Conservation (phyloP, 179 eudicot species). For the Beta macrorhiza region DNA sequence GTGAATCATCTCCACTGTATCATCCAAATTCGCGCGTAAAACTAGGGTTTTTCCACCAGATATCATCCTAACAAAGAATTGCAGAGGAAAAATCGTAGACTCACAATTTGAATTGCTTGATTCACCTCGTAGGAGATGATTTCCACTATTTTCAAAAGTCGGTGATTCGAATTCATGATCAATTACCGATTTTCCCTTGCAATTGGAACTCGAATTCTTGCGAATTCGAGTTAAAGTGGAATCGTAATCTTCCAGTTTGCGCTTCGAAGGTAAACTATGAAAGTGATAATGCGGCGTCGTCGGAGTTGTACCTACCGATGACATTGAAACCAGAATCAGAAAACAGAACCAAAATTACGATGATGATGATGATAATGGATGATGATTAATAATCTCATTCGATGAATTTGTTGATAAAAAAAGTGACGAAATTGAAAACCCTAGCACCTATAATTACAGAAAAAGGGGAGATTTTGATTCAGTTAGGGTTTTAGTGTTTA, state of each 20-base stretch:
- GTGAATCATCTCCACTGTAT: conserved; percentile 51
- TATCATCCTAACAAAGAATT: conserved; percentile 63
- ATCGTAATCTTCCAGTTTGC: conserved; percentile 52
- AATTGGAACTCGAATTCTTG: conserved; percentile 22
- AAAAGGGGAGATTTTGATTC: neutral
- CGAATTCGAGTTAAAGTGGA: conserved; percentile 20
- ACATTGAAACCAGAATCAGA: conserved; percentile 17
- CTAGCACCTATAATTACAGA: neutral
- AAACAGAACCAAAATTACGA: neutral
- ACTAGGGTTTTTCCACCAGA: conserved; percentile 48
- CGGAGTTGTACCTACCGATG: conserved; percentile 9
- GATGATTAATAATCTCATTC: conserved; percentile 6
- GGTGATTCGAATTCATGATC: neutral
- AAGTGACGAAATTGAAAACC: neutral
- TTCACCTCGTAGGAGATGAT: neutral
- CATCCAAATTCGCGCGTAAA: conserved; percentile 43
- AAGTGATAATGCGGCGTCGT: neutral
- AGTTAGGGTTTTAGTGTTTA: conserved; percentile 25
- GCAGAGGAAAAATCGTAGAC: conserved; percentile 22
- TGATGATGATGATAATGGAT: neutral
- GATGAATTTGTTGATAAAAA: neutral
- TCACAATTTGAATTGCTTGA: conserved; percentile 3
- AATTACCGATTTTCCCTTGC: conserved; percentile 14
- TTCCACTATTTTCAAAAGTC: neutral
- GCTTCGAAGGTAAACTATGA: conserved; percentile 37